phyloP scores from a whole-genome alignment of 1,139 yeast species.

The Suhomyces chickasaworum region DNA sequence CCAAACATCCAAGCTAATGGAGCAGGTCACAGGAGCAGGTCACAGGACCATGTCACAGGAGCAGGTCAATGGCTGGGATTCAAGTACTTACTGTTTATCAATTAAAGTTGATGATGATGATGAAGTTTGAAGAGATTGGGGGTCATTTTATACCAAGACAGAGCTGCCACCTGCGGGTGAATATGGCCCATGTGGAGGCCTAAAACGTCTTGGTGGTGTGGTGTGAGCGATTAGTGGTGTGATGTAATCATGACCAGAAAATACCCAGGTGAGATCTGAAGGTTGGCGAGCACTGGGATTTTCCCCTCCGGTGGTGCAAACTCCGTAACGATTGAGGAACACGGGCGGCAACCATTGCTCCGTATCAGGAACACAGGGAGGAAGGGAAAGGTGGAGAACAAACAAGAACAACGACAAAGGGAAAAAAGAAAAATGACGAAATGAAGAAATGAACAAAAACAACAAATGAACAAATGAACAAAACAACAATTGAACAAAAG shows the following conservation, averaged over 20 bases:
- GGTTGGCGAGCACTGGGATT: neutral
- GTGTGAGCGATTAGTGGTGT: neutral
- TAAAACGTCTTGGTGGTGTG: conserved; percentile 1
- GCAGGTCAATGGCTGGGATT: too few species aligned
- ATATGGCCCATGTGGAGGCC: neutral
- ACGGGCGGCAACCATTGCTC: neutral
- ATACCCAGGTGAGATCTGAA: neutral
- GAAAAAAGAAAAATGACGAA: neutral
- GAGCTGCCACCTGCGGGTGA: neutral
- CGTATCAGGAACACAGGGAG: neutral
- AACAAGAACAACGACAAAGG: neutral
- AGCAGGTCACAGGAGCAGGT: too few species aligned
- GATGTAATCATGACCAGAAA: neutral
- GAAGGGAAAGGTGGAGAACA: neutral
- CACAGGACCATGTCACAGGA: too few species aligned
- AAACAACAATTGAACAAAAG: too few species aligned
- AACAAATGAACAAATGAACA: too few species aligned
- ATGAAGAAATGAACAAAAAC: too few species aligned
- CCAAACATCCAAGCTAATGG: too few species aligned
- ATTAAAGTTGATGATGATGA: neutral
- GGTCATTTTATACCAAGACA: neutral
- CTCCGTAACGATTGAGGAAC: neutral
- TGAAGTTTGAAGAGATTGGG: neutral
- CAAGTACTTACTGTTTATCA: neutral
- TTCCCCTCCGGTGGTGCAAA: neutral